Percentiles rank a stretch among this genome's conserved stretches.
These are phyloP conservation scores for Rugonectria rugulosa DNA, from an alignment of 2,329 filamentous ascomycete genomes.

Conservation along the genomic window DNA sequence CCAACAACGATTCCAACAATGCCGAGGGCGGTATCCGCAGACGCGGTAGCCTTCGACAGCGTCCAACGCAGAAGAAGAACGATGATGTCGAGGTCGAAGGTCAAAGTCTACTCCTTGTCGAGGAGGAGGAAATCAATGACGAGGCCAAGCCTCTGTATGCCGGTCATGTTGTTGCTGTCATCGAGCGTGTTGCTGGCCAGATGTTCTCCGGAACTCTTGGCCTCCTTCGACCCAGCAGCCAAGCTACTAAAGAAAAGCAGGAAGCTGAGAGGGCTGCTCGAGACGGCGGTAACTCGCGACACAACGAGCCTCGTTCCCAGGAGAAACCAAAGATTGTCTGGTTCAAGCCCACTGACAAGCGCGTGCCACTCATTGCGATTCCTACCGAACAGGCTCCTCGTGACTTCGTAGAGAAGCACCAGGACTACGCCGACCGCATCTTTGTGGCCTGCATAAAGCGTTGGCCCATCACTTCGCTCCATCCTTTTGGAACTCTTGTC, in stretches of 20 bases:
- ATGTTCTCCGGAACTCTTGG: conserved; percentile 99
- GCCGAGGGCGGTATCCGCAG: conserved; percentile 87
- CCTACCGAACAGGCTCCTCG: conserved; percentile 97
- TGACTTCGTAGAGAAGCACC: conserved; percentile 98
- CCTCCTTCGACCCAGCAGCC: conserved; percentile 92
- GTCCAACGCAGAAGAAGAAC: conserved; percentile 99
- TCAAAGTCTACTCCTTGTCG: conserved; percentile 93
- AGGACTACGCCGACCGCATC: conserved; percentile 96
- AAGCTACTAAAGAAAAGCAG: conserved; percentile 99
- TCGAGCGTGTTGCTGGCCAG: conserved; percentile 95
- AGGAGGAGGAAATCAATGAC: conserved; percentile 98
- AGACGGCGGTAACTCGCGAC: conserved; percentile 75
- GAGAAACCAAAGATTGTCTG: conserved; percentile 99
- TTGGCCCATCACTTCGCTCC: conserved; percentile 99
- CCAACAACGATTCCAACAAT: conserved; percentile 67
- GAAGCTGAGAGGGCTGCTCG: conserved; percentile 93
- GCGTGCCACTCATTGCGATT: conserved; percentile 96
- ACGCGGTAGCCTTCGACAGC: conserved; percentile 93
- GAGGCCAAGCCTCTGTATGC: conserved; percentile 98
- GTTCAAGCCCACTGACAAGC: conserved; percentile 99
- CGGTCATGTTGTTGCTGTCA: conserved; percentile 94
- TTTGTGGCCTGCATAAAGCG: conserved; percentile 99
- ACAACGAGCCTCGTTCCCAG: conserved; percentile 80
- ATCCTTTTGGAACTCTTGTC: conserved; percentile 96
- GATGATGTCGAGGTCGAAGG: conserved; percentile 99